Percentiles rank a stretch among this genome's conserved stretches.
phyloP scores from a whole-genome alignment of 2,329 filamentous ascomycete species.

The Microsporum ferrugineum region DNA sequence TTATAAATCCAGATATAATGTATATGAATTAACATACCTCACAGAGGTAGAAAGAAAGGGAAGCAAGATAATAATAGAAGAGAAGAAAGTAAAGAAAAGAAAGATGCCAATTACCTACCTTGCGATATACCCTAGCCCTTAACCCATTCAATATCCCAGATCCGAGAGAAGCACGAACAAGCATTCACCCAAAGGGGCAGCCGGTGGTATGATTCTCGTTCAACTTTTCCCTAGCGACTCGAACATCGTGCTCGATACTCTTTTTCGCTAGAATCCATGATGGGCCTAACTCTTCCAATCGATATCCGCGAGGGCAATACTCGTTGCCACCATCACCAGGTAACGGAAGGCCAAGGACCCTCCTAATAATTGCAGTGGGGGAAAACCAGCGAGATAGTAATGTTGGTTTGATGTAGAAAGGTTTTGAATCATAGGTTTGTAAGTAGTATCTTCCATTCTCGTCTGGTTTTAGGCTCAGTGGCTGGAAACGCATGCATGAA shows the following conservation, averaged over 20 bases:
- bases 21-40: background rate
- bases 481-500: slow-evolving; percentile 27
- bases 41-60: background rate
- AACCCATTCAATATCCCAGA: background rate
- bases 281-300: slow-evolving; percentile 50
- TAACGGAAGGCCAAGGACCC: slow-evolving; percentile 35
- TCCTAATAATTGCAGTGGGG: slow-evolving; percentile 41
- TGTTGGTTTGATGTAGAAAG: slow-evolving; percentile 52
- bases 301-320: slow-evolving; percentile 39
- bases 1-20: background rate
- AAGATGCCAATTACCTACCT: background rate
- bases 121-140: background rate
- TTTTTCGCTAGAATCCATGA: slow-evolving; percentile 1
- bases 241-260: background rate
- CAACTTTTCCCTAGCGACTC: background rate
- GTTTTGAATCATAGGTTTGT: slow-evolving; percentile 47
- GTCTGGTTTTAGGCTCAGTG: slow-evolving; percentile 40
- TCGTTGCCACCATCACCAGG: slow-evolving; percentile 38
- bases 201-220: slow-evolving; percentile 1
- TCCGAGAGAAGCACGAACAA: background rate
- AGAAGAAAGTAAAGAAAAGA: background rate
- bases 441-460: slow-evolving; percentile 43
- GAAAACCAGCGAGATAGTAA: slow-evolving; percentile 50
- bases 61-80: background rate
- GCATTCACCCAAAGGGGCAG: slow-evolving; percentile 1